A percentile compares a stretch with the other conserved stretches of the same genome.
These are phyloP conservation scores for Fermentozyma sake DNA, from an alignment of 1,139 yeast species.

Conservation along the genomic window DNA sequence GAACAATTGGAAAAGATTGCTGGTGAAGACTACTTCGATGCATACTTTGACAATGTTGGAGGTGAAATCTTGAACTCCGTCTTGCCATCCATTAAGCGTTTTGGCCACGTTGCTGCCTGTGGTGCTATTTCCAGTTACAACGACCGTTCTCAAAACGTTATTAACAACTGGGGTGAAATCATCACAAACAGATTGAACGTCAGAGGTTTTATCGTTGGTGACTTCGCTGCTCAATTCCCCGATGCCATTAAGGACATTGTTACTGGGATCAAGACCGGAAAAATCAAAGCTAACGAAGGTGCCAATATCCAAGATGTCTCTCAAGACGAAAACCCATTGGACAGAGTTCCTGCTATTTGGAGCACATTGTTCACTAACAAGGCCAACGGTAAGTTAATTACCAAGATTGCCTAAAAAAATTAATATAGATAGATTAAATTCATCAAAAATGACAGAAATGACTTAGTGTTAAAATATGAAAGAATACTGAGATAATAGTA, in stretches of 20 bases:
- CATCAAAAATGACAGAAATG: too few relatives aligned
- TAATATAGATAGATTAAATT: not conserved
- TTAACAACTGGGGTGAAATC: slow-evolving; percentile 39
- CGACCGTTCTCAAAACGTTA: slow-evolving; percentile 27
- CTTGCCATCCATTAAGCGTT: slow-evolving; percentile 15
- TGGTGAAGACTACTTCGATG: slow-evolving; percentile 29
- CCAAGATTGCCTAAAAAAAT: slow-evolving; percentile 18
- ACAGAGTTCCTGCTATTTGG: slow-evolving; percentile 27
- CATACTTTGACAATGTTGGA: slow-evolving; percentile 22
- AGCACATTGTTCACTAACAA: slow-evolving; percentile 27
- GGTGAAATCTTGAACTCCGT: slow-evolving; percentile 17
- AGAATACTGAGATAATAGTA: too few relatives aligned
- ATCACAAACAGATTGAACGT: slow-evolving; percentile 45
- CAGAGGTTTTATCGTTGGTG: slow-evolving; percentile 45
- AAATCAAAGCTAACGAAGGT: slow-evolving; percentile 25
- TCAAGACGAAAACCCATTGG: slow-evolving; percentile 16
- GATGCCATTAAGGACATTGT: slow-evolving; percentile 33
- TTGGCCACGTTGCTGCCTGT: slow-evolving; percentile 24
- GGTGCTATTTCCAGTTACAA: slow-evolving; percentile 31
- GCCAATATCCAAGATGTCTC: slow-evolving; percentile 24
- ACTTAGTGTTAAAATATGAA: too few relatives aligned
- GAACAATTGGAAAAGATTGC: slow-evolving; percentile 40
- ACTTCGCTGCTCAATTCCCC: slow-evolving; percentile 27
- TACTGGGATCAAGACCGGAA: slow-evolving; percentile 36
- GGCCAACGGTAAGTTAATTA: slow-evolving; percentile 32